Conservation (phyloP, 768 basidiomycete genomes). For the Daedaleopsis nitida region DNA sequence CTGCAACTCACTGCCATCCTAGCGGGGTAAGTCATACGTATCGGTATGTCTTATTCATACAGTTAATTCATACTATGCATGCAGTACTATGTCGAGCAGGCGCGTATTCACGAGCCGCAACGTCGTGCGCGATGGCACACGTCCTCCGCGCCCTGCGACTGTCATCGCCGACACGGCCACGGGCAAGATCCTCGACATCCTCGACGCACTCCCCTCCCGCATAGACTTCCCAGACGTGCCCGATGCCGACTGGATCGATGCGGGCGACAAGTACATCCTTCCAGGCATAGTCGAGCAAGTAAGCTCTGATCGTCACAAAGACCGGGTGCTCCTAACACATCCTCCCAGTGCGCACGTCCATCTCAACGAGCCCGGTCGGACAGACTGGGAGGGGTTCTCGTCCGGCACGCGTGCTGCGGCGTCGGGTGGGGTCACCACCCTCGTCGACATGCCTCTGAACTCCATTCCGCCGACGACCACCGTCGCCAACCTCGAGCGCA, state of each 20-base stretch:
- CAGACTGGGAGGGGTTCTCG: conserved; percentile 92
- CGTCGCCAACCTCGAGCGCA: conserved; percentile 68
- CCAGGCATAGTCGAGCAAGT: conserved; percentile 60
- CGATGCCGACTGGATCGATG: conserved; percentile 36
- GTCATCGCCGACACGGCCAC: conserved; percentile 41
- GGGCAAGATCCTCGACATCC: conserved; percentile 44
- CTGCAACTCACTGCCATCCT: neutral
- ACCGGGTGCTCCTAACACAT: too few species aligned
- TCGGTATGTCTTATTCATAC: neutral
- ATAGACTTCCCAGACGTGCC: conserved; percentile 25
- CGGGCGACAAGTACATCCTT: conserved; percentile 43
- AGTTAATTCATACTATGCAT: neutral
- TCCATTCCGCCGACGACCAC: conserved; percentile 96
- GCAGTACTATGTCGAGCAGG: neutral
- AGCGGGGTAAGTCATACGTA: too few species aligned
- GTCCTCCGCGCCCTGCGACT: conserved; percentile 38
- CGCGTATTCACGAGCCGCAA: conserved; percentile 27
- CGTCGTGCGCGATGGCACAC: conserved; percentile 28
- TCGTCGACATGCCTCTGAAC: conserved; percentile 98
- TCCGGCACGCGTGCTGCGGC: conserved; percentile 91
- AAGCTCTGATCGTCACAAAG: neutral
- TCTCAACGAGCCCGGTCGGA: conserved; percentile 91
- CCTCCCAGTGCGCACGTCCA: conserved; percentile 80
- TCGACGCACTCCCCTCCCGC: conserved; percentile 18
- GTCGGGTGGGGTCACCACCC: conserved; percentile 92